phyloP scores from a whole-genome alignment of 108 stramenopile genomes.

The Cyclotella choctawhatcheeana region DNA sequence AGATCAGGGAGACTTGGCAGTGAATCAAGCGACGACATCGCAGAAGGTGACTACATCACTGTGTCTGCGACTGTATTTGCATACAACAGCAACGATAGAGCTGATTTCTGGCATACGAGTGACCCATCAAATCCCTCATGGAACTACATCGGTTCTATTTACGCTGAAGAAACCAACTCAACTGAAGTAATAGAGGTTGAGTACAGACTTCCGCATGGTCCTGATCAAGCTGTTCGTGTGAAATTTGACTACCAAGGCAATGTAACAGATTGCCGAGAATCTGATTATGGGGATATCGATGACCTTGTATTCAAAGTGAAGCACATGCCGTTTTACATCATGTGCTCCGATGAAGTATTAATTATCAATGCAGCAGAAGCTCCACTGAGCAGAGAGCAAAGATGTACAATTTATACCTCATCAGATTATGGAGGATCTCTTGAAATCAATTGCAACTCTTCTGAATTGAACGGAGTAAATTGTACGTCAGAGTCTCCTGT shows the following conservation, averaged over 20 bases:
- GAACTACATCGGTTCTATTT: neutral
- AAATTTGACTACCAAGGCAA: constrained; percentile 15
- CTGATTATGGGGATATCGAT: neutral
- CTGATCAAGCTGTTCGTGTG: constrained; percentile 3
- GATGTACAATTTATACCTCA: neutral
- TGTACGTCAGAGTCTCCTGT: neutral
- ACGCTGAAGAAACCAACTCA: neutral
- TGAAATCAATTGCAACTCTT: neutral
- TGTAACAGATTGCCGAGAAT: neutral
- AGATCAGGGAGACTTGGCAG: neutral
- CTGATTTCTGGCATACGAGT: constrained; percentile 11
- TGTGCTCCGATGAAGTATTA: neutral
- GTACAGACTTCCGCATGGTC: neutral
- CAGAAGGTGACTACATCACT: neutral
- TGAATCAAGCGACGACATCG: neutral
- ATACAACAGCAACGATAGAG: constrained; percentile 4
- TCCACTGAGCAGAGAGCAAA: neutral
- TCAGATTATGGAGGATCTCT: constrained; percentile 3
- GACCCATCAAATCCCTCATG: constrained; percentile 4
- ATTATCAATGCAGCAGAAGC: constrained; percentile 4
- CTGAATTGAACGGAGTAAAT: neutral
- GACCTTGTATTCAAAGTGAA: constrained; percentile 3
- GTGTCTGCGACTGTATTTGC: constrained; percentile 1
- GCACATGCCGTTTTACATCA: neutral
- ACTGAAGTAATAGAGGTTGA: constrained; percentile 3